Conservation (phyloP, 2,329 filamentous ascomycete species). For the Dactylellina cionopaga region DNA sequence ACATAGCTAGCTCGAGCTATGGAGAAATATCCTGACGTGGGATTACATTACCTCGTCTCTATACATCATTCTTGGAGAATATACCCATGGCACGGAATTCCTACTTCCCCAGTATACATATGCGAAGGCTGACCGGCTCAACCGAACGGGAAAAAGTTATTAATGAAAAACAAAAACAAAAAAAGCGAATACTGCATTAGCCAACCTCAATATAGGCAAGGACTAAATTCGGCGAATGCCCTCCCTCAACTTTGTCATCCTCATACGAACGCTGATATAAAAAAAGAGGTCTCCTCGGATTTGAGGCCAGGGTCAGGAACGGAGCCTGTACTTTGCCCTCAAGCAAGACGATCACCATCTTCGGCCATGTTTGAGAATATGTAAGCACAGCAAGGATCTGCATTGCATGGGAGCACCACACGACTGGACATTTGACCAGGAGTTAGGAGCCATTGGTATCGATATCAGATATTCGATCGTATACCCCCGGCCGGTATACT, state of each 20-base stretch:
- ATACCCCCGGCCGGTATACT: background rate
- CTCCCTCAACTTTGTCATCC: background rate
- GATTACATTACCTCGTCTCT: too few species aligned
- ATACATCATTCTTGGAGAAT: too few species aligned
- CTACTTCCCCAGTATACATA: background rate
- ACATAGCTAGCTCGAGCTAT: background rate
- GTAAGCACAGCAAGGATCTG: slow-evolving; percentile 42
- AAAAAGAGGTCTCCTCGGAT: background rate
- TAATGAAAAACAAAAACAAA: background rate
- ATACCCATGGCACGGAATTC: too few species aligned
- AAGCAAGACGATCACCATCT: slow-evolving; percentile 17
- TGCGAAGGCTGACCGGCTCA: slow-evolving; percentile 13
- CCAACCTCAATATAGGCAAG: slow-evolving; percentile 27
- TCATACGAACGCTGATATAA: slow-evolving; percentile 11
- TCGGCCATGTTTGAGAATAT: slow-evolving; percentile 45
- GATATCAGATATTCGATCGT: slow-evolving; percentile 26
- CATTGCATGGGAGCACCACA: slow-evolving; percentile 36
- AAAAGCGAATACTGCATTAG: slow-evolving; percentile 39
- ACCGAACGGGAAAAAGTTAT: slow-evolving; percentile 5
- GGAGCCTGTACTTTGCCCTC: background rate
- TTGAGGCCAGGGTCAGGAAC: background rate
- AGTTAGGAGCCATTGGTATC: slow-evolving; percentile 12
- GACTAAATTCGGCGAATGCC: slow-evolving; percentile 42
- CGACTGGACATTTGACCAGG: background rate
- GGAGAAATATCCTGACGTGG: slow-evolving; percentile 29